phyloP scores from a whole-genome alignment of 768 basidiomycete species.

The Dioszegia hungarica region DNA sequence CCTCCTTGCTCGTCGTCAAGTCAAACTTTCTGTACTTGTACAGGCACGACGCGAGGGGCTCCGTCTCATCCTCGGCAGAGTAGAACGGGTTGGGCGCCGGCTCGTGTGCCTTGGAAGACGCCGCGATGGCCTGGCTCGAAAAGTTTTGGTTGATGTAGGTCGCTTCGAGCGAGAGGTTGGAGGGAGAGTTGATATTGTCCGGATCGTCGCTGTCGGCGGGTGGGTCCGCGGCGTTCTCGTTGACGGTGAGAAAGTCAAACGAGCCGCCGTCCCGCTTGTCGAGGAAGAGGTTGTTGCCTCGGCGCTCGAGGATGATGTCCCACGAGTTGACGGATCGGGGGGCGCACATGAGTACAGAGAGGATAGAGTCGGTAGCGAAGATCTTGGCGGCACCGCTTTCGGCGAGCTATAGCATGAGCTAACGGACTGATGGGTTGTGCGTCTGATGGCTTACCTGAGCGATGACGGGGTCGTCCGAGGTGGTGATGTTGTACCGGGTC shows the following conservation, averaged over 20 bases:
- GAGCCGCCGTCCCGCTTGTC: constrained; percentile 93
- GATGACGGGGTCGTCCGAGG: constrained; percentile 95
- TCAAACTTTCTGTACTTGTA: constrained; percentile 96
- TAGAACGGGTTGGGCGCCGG: constrained; percentile 93
- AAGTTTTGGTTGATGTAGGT: constrained; percentile 99
- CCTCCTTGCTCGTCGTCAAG: constrained; percentile 53
- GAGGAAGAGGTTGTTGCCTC: constrained; percentile 87
- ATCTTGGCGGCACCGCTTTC: constrained; percentile 69
- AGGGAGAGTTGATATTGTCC: constrained; percentile 85
- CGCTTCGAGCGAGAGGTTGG: constrained; percentile 89
- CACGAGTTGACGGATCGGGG: constrained; percentile 94
- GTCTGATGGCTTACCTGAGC: constrained; percentile 61
- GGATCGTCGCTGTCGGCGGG: constrained; percentile 62
- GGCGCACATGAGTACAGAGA: constrained; percentile 92
- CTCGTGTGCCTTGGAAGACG: constrained; percentile 61
- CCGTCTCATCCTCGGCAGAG: constrained; percentile 75
- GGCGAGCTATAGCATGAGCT: constrained; percentile 59
- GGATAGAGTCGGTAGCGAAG: constrained; percentile 91
- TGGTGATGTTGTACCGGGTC: constrained; percentile 94
- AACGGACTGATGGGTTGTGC: not conserved
- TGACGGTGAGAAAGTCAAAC: constrained; percentile 93
- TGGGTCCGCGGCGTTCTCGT: constrained; percentile 95
- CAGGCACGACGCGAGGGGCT: constrained; percentile 90
- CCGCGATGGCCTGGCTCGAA: constrained; percentile 82
- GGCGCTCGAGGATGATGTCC: constrained; percentile 93